Conservation (phyloP, 2,329 filamentous ascomycete species). For the Phaeophleospora eucalypticola region DNA sequence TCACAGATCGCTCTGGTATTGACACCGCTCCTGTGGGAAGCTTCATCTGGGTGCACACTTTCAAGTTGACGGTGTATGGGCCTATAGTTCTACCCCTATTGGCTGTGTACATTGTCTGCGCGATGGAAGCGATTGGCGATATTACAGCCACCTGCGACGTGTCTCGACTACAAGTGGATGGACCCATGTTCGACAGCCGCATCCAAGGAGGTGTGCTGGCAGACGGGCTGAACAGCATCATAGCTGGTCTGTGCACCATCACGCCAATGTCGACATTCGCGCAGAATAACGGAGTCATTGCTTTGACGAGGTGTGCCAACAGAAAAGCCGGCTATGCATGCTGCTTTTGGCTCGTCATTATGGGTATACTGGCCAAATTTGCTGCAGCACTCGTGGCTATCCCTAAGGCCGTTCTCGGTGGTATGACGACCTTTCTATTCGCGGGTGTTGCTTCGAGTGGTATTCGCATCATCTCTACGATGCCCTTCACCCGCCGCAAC, state of each 20-base stretch:
- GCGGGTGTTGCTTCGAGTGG: constrained; percentile 71
- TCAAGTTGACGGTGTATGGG: constrained; percentile 66
- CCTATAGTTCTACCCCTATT: constrained; percentile 70
- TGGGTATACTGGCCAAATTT: constrained; percentile 81
- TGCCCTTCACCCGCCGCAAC: constrained; percentile 72
- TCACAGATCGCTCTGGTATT: constrained; percentile 59
- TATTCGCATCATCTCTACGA: constrained; percentile 67
- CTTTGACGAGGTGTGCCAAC: constrained; percentile 75
- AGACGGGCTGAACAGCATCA: constrained; percentile 64
- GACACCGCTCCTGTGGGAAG: constrained; percentile 65
- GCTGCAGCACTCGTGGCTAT: constrained; percentile 75
- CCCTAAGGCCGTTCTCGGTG: constrained; percentile 50
- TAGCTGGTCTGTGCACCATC: constrained; percentile 73
- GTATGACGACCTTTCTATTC: constrained; percentile 72
- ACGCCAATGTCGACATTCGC: constrained; percentile 77
- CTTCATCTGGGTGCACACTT: constrained; percentile 77
- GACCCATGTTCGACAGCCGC: constrained; percentile 66
- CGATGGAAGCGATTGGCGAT: constrained; percentile 66
- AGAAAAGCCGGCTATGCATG: constrained; percentile 75
- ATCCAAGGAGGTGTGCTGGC: constrained; percentile 77
- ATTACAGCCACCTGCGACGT: constrained; percentile 69
- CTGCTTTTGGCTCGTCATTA: constrained; percentile 71
- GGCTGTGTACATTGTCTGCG: constrained; percentile 61
- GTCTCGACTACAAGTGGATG: constrained; percentile 69
- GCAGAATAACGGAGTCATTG: constrained; percentile 82